Evolutionary conservation across 2,329 filamentous ascomycete genomes (phyloP).

Genomic region (Geosmithia flava): DNA sequence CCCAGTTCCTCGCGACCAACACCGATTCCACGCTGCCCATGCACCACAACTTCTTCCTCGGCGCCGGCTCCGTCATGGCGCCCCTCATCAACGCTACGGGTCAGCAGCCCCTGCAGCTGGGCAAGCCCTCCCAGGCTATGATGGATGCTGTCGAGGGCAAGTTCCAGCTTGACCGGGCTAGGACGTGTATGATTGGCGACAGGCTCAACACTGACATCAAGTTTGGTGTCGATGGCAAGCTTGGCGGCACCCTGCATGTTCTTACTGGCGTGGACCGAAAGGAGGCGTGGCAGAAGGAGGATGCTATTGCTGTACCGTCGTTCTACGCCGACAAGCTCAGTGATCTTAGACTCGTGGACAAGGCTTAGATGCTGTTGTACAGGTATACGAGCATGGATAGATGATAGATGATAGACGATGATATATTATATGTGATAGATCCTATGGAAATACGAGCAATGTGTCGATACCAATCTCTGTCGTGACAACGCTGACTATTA

Average conservation of each 20-base stretch:
- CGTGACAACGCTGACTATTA: no score
- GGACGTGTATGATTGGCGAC: slow-evolving; percentile 94
- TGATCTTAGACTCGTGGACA: slow-evolving; percentile 40
- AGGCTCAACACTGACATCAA: slow-evolving; percentile 90
- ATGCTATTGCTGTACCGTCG: slow-evolving; percentile 57
- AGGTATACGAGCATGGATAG: slow-evolving; percentile 4
- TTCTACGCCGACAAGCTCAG: slow-evolving; percentile 79
- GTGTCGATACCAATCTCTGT: no score
- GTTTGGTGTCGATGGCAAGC: slow-evolving; percentile 81
- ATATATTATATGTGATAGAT: background rate
- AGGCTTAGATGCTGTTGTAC: background rate
- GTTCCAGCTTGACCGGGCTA: slow-evolving; percentile 72
- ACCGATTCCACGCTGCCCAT: slow-evolving; percentile 81
- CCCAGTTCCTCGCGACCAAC: slow-evolving; percentile 86
- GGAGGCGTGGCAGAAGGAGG: slow-evolving; percentile 64
- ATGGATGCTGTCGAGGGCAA: slow-evolving; percentile 98
- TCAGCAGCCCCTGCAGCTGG: slow-evolving; percentile 62
- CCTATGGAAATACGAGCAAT: background rate
- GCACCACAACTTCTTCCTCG: slow-evolving; percentile 74
- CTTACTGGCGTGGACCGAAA: slow-evolving; percentile 82
- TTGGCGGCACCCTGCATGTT: slow-evolving; percentile 85
- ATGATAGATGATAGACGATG: slow-evolving; percentile 4
- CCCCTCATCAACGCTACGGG: slow-evolving; percentile 63
- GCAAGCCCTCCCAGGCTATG: slow-evolving; percentile 97
- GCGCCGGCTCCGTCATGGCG: slow-evolving; percentile 72